These are phyloP conservation scores for Aspergillus thermomutatus DNA, from an alignment of 2,329 filamentous ascomycete genomes.

Conservation along the genomic window DNA sequence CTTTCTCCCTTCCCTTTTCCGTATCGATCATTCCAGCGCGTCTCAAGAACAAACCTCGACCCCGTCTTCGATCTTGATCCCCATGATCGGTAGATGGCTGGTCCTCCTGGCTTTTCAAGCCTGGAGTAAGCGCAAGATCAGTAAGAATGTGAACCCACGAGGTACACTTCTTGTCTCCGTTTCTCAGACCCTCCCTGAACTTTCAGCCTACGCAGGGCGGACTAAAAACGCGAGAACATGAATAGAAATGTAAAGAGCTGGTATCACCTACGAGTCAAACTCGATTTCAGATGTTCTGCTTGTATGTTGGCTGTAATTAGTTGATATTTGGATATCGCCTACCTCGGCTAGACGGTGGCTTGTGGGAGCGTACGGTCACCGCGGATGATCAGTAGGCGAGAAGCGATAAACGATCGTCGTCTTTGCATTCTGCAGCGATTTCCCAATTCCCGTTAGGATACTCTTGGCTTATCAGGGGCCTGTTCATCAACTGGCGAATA, in stretches of 20 bases:
- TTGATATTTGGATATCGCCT: not conserved
- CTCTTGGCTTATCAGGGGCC: not conserved
- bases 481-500: not conserved
- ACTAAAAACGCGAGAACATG: constrained; percentile 57
- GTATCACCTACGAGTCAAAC: too few species aligned
- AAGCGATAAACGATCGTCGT: not conserved
- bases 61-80: constrained; percentile 46
- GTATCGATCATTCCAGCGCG: constrained; percentile 12
- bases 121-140: constrained; percentile 48
- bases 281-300: too few species aligned
- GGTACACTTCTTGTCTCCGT: constrained; percentile 40
- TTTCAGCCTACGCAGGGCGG: constrained; percentile 50
- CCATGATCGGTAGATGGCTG: constrained; percentile 50
- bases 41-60: constrained; percentile 49
- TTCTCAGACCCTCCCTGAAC: constrained; percentile 54
- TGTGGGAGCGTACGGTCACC: not conserved
- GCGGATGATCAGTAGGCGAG: too few species aligned
- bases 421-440: not conserved
- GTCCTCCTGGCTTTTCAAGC: constrained; percentile 29
- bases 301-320: not conserved
- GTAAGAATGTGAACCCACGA: constrained; percentile 31
- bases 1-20: constrained; percentile 5
- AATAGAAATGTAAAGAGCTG: not conserved
- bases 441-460: not conserved
- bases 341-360: not conserved